Evolutionary conservation across 2,329 filamentous ascomycete genomes (phyloP), one percentile per base, ranked within the genome.

Genomic region (Berkeleyomyces rouxiae): DNA sequence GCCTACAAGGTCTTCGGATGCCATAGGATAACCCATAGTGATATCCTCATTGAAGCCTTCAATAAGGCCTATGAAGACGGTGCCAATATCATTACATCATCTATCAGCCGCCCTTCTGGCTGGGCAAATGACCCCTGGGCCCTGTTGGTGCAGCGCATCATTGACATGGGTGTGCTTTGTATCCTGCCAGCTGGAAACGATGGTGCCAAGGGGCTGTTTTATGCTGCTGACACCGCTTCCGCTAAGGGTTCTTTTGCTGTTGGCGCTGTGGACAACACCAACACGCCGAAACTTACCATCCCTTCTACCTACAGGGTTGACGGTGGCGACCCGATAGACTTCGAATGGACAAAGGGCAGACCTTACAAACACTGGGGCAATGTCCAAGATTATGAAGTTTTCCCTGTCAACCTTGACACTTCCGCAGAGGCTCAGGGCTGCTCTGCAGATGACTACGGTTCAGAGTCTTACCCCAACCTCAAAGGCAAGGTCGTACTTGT

Each of bases 401-500:
- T 76, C 72, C 71, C 80, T 7, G 73, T 75, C 39, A 79, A 72
- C 68, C 75, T 76, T 65, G 74, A 85, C 70, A 75, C 76, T 11
- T 73, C 74, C 1, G 73, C 78, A 37, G 66, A 72, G 0, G 73
- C 77, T 44, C 76, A 80, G 65, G 81, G 73, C 9, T 86, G 84
- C 68, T 68, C 74, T 1, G 70, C 78, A 6, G 76, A 78, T 7
- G 57, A 62, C 46, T 79, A 81, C 1, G 75, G 72, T 11, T 72
- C 75, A 64, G 82, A 23, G 23, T 2, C 23, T 23, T 23, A 23
- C 23, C 23, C 23, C 4, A 7, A 37, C 10, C 4, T 55, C 13
- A 0, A 80, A 82, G 0, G 78, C 85, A 74, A 79, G 59, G 78
- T 87, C 44, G 82, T 84, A 3, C 76, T 86, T 7, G 74, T 86